Evolutionary conservation across 192 early-diverging fungal species (phyloP).

Genomic region (Rhizophagus clarus): DNA sequence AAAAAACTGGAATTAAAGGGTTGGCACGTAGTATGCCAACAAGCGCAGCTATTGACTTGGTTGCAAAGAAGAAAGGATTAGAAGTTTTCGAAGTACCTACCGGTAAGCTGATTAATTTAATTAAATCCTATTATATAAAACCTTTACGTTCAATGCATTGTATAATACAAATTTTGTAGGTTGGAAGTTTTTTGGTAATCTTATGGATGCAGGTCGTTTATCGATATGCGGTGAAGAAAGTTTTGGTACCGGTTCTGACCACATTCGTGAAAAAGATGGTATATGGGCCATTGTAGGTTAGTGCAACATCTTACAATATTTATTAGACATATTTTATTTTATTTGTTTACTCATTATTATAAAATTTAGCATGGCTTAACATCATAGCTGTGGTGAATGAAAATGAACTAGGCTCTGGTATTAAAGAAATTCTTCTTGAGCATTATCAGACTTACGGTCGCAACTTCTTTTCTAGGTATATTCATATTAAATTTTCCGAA

Average conservation of each 20-base stretch:
- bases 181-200: slow-evolving; percentile 98
- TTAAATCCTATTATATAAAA: background rate
- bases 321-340: background rate
- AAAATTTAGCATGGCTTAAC: slow-evolving; percentile 82
- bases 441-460: slow-evolving; percentile 89
- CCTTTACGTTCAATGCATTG: background rate
- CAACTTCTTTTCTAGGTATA: slow-evolving; percentile 89
- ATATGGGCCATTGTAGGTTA: slow-evolving; percentile 91
- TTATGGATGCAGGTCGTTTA: slow-evolving; percentile 93
- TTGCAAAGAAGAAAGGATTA: slow-evolving; percentile 80
- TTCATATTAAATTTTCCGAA: background rate
- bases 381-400: slow-evolving; percentile 81
- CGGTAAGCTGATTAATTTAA: slow-evolving; percentile 35
- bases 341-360: no score
- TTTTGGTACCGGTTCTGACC: slow-evolving; percentile 98
- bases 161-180: slow-evolving; percentile 29
- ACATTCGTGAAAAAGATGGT: slow-evolving; percentile 99
- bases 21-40: slow-evolving; percentile 98
- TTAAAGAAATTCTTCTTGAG: slow-evolving; percentile 78
- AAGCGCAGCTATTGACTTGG: slow-evolving; percentile 83
- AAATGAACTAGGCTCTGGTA: slow-evolving; percentile 52
- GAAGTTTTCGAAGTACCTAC: slow-evolving; percentile 90
- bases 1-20: slow-evolving; percentile 79
- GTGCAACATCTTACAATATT: background rate
- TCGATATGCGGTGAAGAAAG: slow-evolving; percentile 98